Base-by-base conservation (phyloP, 192 early-diverging fungal genomes). In the Coemansia sp. region DNA sequence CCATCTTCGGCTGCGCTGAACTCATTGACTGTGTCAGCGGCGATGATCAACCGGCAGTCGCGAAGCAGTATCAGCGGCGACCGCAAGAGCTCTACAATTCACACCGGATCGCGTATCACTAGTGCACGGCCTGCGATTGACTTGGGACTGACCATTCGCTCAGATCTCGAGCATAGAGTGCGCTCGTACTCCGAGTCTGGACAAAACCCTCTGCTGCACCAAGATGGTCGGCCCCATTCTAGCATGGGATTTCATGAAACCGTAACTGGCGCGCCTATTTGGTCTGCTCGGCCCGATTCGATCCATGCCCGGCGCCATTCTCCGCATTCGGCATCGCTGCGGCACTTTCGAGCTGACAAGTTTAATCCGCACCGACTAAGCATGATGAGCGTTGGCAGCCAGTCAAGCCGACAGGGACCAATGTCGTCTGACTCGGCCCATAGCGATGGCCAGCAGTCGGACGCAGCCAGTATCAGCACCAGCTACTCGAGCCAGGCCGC, bases 161-260 rank as follows among this genome's bases (percentile, higher is more conserved):
- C 78, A 6, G 78, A 75, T 17, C 67, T 81, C 4, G 78, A 72
- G 55, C 78, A 67, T 16, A 73, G 78, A 1, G 78, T 81, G 39
- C 72, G 78, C 4, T 81, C 78, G 29, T 81, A 72, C 22, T 81
- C 78, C 3, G 78, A 68, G n/a, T 81, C 78, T 2, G 78, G 74
- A 12, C 52, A 60, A 11, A 62, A 81, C 23, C 37, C 58, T 12
- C 23, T 45, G 10, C 25, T 61, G 23, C 50, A 43, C 8, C 25
- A 31, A 1, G 69, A 62, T 6, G 55, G 47, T 8, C 62, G 78
- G 27, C 78, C 78, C 6, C 78, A 81, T 25, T 81, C 78, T 14
- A 81, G 78, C 73, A 81, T 71, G 65, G 78, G 78, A 5, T 75
- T 81, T 47, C 65, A 75, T 27, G 73, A 57, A 8, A 61, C 72